phyloP scores from a whole-genome alignment of 345 rosid genomes.

The Hypericum androsaemum region DNA sequence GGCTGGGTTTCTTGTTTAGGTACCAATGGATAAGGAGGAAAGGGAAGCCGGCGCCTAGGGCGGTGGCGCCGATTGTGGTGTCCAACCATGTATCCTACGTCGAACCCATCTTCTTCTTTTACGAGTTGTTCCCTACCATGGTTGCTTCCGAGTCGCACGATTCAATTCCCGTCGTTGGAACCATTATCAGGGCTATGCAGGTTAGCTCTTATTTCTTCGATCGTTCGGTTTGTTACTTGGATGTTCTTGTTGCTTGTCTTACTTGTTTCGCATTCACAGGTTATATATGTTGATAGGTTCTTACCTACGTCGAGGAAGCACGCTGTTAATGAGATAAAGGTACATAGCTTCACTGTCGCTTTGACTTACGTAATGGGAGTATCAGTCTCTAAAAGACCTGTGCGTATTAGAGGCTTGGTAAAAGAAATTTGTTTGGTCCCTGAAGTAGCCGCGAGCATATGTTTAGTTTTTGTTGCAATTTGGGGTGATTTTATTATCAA shows the following conservation, averaged over 20 bases:
- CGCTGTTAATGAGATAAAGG: conserved; percentile 91
- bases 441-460: too few relatives aligned
- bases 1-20: conserved; percentile 17
- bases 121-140: conserved; percentile 84
- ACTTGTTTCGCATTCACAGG: conserved; percentile 31
- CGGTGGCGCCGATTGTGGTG: conserved; percentile 80
- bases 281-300: conserved; percentile 92
- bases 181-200: conserved; percentile 99
- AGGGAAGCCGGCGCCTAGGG: conserved; percentile 85
- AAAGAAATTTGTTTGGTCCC: background rate
- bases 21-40: conserved; percentile 91
- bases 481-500: conserved; percentile 19
- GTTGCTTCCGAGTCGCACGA: conserved; percentile 94
- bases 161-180: conserved; percentile 84
- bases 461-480: too few relatives aligned
- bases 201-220: conserved; percentile 16
- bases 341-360: conserved; percentile 38
- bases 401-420: background rate
- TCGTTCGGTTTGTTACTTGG: background rate
- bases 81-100: conserved; percentile 88
- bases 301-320: conserved; percentile 74
- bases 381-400: background rate
- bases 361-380: background rate
- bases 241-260: background rate
- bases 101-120: conserved; percentile 91